Evolutionary conservation across 768 basidiomycete species (phyloP).

Genomic region (Boletus subparvulus): DNA sequence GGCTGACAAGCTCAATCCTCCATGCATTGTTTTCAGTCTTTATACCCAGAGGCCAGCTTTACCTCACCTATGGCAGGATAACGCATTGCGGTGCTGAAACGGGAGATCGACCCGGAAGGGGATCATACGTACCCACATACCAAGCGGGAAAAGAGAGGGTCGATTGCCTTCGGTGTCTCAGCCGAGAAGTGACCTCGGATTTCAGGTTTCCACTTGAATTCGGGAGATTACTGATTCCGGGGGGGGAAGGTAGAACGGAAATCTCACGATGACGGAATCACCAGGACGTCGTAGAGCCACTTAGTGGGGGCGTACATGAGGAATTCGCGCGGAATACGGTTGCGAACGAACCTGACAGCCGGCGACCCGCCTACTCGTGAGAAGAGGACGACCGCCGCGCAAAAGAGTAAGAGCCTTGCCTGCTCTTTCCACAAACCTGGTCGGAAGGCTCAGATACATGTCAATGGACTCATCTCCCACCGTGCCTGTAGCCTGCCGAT

Average conservation of each 20-base stretch:
- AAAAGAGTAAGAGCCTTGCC: slow-evolving; percentile 15
- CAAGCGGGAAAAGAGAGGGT: slow-evolving; percentile 23
- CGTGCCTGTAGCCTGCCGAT: neutral
- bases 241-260: slow-evolving; percentile 1
- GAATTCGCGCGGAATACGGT: slow-evolving; percentile 20
- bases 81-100: slow-evolving; percentile 20
- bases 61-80: slow-evolving; percentile 31
- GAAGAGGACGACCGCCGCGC: neutral
- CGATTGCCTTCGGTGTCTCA: slow-evolving; percentile 18
- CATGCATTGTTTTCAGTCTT: slow-evolving; percentile 14
- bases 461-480: neutral
- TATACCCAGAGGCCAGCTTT: slow-evolving; percentile 27
- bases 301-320: slow-evolving; percentile 13
- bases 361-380: slow-evolving; percentile 7
- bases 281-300: slow-evolving; percentile 1
- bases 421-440: neutral
- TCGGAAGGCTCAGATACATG: neutral
- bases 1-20: neutral
- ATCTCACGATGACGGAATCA: slow-evolving; percentile 21
- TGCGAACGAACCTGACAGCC: slow-evolving; percentile 11
- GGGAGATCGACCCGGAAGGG: slow-evolving; percentile 31
- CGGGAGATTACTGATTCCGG: slow-evolving; percentile 21
- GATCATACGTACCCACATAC: slow-evolving; percentile 25
- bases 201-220: slow-evolving; percentile 8
- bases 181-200: slow-evolving; percentile 19